phyloP scores from a whole-genome alignment of 805 yeast genomes.

The Candida hungchunana region DNA sequence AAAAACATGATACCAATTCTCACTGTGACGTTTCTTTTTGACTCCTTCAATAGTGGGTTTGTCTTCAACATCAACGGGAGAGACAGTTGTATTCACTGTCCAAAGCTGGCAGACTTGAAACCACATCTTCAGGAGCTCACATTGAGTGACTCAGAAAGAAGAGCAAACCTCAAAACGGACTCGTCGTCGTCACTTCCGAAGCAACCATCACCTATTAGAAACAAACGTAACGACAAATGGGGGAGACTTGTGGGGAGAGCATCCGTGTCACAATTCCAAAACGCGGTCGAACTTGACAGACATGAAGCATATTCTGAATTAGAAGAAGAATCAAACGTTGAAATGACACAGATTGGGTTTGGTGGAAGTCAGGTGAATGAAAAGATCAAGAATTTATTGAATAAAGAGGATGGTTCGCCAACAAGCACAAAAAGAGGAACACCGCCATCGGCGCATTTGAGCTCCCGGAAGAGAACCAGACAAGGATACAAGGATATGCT shows the following conservation, averaged over 20 bases:
- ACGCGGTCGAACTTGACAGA: too few relatives aligned
- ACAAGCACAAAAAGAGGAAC: neutral
- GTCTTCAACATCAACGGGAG: slow-evolving; percentile 40
- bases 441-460: neutral
- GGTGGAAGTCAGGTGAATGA: slow-evolving; percentile 13
- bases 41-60: slow-evolving; percentile 35
- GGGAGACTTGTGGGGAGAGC: slow-evolving; percentile 46
- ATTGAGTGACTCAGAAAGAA: slow-evolving; percentile 5
- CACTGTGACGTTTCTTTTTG: slow-evolving; percentile 52
- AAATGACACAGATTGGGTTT: slow-evolving; percentile 20
- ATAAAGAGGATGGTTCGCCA: slow-evolving; percentile 2
- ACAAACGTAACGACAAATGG: slow-evolving; percentile 33
- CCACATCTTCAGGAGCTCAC: slow-evolving; percentile 21
- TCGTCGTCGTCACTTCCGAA: slow-evolving; percentile 28
- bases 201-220: slow-evolving; percentile 52
- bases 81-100: slow-evolving; percentile 56
- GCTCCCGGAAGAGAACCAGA: slow-evolving; percentile 20
- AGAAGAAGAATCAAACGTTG: slow-evolving; percentile 1
- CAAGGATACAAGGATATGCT: slow-evolving; percentile 19
- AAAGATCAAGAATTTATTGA: slow-evolving; percentile 12
- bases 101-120: slow-evolving; percentile 29
- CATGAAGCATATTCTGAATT: too few relatives aligned
- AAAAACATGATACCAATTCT: slow-evolving; percentile 56
- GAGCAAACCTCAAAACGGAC: slow-evolving; percentile 1
- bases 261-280: slow-evolving; percentile 34